A percentile compares a stretch with the other conserved stretches of the same genome.
Evolutionary conservation across 2,329 filamentous ascomycete species (phyloP).

Genomic region (Fusarium floridanum): DNA sequence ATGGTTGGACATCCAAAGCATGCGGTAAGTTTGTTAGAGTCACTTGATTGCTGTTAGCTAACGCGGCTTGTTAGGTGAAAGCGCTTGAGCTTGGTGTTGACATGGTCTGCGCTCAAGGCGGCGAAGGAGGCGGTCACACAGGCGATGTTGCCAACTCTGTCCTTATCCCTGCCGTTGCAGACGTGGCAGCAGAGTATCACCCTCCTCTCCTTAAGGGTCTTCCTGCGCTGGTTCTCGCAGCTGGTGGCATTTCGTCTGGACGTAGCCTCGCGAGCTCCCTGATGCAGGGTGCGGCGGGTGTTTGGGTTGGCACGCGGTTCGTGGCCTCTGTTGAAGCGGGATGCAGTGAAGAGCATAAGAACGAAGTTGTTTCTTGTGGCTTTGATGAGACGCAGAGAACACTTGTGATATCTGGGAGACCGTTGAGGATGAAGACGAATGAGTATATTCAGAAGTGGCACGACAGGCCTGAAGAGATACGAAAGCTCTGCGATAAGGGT

Average conservation of each 20-base stretch:
- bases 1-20: constrained; percentile 97
- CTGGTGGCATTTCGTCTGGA: constrained; percentile 88
- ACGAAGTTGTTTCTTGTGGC: constrained; percentile 81
- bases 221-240: constrained; percentile 85
- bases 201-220: constrained; percentile 77
- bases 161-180: constrained; percentile 87
- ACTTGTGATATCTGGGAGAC: constrained; percentile 84
- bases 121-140: constrained; percentile 94
- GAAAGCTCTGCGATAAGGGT: constrained; percentile 79
- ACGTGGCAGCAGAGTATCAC: constrained; percentile 80
- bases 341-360: constrained; percentile 85
- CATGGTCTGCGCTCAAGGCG: constrained; percentile 91
- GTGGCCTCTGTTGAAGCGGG: constrained; percentile 86
- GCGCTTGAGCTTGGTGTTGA: constrained; percentile 89
- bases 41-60: not conserved
- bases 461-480: constrained; percentile 78
- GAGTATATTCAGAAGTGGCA: constrained; percentile 90
- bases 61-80: constrained; percentile 62
- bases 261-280: constrained; percentile 83
- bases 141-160: constrained; percentile 89
- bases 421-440: constrained; percentile 84
- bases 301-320: constrained; percentile 96
- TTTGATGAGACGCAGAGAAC: constrained; percentile 87
- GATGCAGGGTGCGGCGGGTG: constrained; percentile 89
- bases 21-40: constrained; percentile 63